Percentiles rank a stretch among this genome's conserved stretches.
Conservation (phyloP, 2,329 filamentous ascomycete species). For the Dissoconium aciculare region DNA sequence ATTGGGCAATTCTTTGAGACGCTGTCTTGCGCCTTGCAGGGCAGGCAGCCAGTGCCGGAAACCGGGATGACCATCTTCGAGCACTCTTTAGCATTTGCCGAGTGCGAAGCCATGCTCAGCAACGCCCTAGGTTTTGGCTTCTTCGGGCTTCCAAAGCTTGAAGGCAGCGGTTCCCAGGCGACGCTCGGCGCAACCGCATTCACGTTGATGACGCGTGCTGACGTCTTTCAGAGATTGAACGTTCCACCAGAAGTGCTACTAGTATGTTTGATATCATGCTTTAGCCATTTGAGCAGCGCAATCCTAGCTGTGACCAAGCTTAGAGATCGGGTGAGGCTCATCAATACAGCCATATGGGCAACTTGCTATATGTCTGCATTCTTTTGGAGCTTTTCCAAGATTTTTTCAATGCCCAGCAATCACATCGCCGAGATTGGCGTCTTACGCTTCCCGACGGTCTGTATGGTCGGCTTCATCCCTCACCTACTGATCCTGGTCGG, state of each 20-base stretch:
- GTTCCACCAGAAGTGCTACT: slow-evolving; percentile 79
- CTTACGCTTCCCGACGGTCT: slow-evolving; percentile 81
- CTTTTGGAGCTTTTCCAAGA: slow-evolving; percentile 51
- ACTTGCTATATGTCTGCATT: slow-evolving; percentile 80
- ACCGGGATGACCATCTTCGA: slow-evolving; percentile 95
- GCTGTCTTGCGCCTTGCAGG: slow-evolving; percentile 73
- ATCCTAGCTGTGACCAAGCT: slow-evolving; percentile 64
- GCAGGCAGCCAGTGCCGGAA: slow-evolving; percentile 63
- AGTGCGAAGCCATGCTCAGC: slow-evolving; percentile 77
- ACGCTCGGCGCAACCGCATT: slow-evolving; percentile 9
- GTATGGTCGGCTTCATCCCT: slow-evolving; percentile 85
- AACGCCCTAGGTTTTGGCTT: slow-evolving; percentile 64
- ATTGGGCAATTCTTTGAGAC: slow-evolving; percentile 80
- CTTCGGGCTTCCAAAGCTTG: slow-evolving; percentile 38
- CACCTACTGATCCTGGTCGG: slow-evolving; percentile 76
- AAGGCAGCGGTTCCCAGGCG: slow-evolving; percentile 17
- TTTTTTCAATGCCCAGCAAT: slow-evolving; percentile 31
- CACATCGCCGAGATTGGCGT: slow-evolving; percentile 53
- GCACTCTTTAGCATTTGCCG: slow-evolving; percentile 87
- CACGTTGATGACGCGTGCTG: slow-evolving; percentile 18
- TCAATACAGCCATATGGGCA: slow-evolving; percentile 82
- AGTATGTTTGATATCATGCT: slow-evolving; percentile 72
- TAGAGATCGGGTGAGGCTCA: slow-evolving; percentile 63
- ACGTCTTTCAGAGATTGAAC: slow-evolving; percentile 64
- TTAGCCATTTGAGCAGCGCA: slow-evolving; percentile 79